These are phyloP conservation scores for Phaeophleospora eucalypticola DNA, from an alignment of 2,329 filamentous ascomycete genomes.

Conservation along the genomic window DNA sequence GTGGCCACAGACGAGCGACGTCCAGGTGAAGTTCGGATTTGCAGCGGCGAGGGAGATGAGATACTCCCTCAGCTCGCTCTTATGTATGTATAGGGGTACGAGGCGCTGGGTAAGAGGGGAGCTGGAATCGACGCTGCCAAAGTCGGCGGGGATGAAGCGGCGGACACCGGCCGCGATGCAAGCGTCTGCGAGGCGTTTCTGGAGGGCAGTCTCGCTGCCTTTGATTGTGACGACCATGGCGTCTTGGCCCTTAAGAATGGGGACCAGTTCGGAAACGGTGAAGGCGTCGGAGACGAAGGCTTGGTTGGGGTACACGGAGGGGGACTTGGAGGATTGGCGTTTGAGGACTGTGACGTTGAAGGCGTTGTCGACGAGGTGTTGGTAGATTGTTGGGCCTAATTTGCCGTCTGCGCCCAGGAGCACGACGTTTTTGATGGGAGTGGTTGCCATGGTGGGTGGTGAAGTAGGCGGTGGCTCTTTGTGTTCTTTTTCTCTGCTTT, in stretches of 20 bases:
- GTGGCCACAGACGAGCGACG: constrained; percentile 53
- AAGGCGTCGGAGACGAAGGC: constrained; percentile 47
- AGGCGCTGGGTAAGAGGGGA: constrained; percentile 34
- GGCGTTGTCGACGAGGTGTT: constrained; percentile 38
- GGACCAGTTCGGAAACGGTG: constrained; percentile 45
- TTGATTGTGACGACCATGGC: constrained; percentile 51
- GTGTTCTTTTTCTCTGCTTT: no score
- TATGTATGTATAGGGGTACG: constrained; percentile 52
- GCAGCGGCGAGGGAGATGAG: constrained; percentile 41
- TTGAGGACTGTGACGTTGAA: constrained; percentile 56
- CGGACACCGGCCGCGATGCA: constrained; percentile 57
- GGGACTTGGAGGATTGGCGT: constrained; percentile 44
- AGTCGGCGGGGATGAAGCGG: constrained; percentile 61
- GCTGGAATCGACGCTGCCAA: constrained; percentile 40
- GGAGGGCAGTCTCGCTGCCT: constrained; percentile 39
- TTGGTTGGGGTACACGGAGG: constrained; percentile 31
- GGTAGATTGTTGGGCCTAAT: constrained; percentile 40
- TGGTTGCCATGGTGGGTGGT: no score
- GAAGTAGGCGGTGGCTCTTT: no score
- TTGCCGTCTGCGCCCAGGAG: constrained; percentile 45
- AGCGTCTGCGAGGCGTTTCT: constrained; percentile 55
- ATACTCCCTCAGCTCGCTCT: constrained; percentile 50
- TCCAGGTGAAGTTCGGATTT: constrained; percentile 52
- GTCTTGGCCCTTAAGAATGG: constrained; percentile 54
- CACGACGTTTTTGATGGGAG: no score